Evolutionary conservation across 2,329 filamentous ascomycete species (phyloP).

Genomic region (Penicillium freii): DNA sequence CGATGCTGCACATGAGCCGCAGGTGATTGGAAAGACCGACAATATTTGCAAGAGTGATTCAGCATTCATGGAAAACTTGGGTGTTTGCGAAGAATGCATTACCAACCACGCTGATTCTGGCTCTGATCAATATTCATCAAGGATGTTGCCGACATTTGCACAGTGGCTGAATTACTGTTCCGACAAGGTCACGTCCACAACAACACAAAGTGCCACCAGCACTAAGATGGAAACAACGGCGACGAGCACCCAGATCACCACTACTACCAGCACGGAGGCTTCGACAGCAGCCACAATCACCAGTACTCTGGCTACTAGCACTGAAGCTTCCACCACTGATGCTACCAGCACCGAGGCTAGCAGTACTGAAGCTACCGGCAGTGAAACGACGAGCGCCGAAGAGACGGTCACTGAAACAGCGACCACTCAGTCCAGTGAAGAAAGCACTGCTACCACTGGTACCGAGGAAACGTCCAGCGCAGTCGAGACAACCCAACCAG

Average conservation of each 20-base stretch:
- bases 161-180: conserved; percentile 19
- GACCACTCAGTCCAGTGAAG: neutral
- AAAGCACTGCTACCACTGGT: neutral
- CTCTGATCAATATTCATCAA: conserved; percentile 8
- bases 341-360: neutral
- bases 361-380: neutral
- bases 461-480: neutral
- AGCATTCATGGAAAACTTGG: conserved; percentile 8
- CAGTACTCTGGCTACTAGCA: neutral
- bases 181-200: conserved; percentile 7
- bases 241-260: neutral
- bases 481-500: neutral
- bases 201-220: neutral
- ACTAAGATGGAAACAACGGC: neutral
- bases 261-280: neutral
- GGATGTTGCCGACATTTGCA: conserved; percentile 14
- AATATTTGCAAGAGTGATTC: conserved; percentile 15
- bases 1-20: conserved; percentile 5
- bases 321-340: neutral
- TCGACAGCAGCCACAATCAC: neutral
- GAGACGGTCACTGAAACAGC: neutral
- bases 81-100: conserved; percentile 11
- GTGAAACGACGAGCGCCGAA: neutral
- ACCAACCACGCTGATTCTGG: neutral
- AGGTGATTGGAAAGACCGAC: conserved; percentile 4